A percentile compares a stretch with the other conserved stretches of the same genome.
Conservation (phyloP, 2,329 filamentous ascomycete genomes). For the Diaporthe citri region DNA sequence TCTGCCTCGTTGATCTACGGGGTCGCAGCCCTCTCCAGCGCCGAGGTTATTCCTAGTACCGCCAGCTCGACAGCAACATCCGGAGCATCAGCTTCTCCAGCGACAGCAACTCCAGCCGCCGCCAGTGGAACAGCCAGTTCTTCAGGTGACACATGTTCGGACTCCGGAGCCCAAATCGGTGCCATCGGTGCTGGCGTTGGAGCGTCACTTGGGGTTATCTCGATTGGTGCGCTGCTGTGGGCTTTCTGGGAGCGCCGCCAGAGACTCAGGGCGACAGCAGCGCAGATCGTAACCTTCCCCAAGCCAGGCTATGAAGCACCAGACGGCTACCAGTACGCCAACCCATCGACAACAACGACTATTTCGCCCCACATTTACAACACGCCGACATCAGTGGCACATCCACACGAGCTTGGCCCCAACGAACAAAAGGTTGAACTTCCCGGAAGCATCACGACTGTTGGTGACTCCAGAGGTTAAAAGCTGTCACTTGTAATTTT, state of each 20-base stretch:
- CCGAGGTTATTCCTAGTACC: background rate
- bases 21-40: conserved; percentile 1
- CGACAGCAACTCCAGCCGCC: background rate
- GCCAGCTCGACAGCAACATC: background rate
- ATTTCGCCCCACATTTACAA: background rate
- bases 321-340: background rate
- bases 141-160: background rate
- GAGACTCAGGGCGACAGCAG: background rate
- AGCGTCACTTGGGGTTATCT: background rate
- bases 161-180: background rate
- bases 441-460: background rate
- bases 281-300: background rate
- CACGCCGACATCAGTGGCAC: background rate
- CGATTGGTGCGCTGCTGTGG: background rate
- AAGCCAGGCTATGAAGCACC: background rate
- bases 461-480: background rate
- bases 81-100: background rate
- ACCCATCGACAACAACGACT: background rate
- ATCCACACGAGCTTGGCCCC: background rate
- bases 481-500: background rate
- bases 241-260: conserved; percentile 10
- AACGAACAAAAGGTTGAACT: background rate
- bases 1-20: background rate
- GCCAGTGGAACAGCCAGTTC: background rate
- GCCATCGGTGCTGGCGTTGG: background rate